These are phyloP conservation scores for Salvia hispanica DNA, from an alignment of 257 asterid genomes.

Conservation along the genomic window DNA sequence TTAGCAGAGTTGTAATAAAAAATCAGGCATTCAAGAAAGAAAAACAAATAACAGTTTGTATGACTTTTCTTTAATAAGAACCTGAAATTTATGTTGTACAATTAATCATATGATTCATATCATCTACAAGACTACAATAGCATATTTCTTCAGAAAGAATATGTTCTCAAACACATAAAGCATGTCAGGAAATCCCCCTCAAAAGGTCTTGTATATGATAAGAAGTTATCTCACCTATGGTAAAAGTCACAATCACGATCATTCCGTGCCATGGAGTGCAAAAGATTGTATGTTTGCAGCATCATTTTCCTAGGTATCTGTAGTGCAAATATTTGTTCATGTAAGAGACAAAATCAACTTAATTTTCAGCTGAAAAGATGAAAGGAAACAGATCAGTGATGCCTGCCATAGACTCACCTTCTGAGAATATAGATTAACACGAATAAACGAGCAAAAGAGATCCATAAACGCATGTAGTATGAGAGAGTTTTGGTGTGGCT, in stretches of 20 bases:
- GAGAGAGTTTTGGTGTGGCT: constrained; percentile 98
- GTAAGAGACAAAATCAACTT: constrained; percentile 26
- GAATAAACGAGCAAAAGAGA: constrained; percentile 97
- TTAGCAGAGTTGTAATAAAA: constrained; percentile 31
- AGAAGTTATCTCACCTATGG: constrained; percentile 62
- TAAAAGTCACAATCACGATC: constrained; percentile 97
- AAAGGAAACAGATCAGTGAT: constrained; percentile 17
- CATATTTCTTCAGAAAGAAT: constrained; percentile 16
- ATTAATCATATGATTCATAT: neutral
- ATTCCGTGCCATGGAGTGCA: constrained; percentile 78
- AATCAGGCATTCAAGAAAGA: constrained; percentile 33
- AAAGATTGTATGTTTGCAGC: constrained; percentile 88
- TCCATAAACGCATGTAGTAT: constrained; percentile 98
- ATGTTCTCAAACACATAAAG: constrained; percentile 1
- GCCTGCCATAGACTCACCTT: constrained; percentile 59
- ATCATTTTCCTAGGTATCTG: constrained; percentile 98
- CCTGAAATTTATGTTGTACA: constrained; percentile 11
- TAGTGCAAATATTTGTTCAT: constrained; percentile 28
- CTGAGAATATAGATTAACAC: constrained; percentile 90
- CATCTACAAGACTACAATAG: constrained; percentile 21
- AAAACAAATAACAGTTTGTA: constrained; percentile 32
- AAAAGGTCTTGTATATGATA: constrained; percentile 14
- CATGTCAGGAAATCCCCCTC: constrained; percentile 20
- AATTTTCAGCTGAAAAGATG: constrained; percentile 14
- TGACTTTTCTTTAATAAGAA: constrained; percentile 8